These are phyloP conservation scores for Cytospora schulzeri DNA, from an alignment of 2,329 filamentous ascomycete genomes.

Conservation along the genomic window DNA sequence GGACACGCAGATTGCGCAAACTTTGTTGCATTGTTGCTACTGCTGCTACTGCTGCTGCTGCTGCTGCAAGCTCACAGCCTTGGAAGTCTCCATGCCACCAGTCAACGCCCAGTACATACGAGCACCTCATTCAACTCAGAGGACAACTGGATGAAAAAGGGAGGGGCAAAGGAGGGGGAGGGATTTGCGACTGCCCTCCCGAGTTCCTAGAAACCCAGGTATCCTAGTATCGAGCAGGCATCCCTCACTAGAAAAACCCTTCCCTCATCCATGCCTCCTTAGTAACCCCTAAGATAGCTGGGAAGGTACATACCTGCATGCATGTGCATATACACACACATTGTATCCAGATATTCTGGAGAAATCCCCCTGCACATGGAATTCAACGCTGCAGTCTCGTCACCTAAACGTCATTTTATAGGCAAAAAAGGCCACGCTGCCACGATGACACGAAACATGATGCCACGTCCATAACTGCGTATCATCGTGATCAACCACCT, in stretches of 20 bases:
- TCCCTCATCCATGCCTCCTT: neutral
- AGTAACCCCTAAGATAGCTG: no score
- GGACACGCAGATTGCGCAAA: neutral
- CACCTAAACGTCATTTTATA: slow-evolving; percentile 7
- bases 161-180: no score
- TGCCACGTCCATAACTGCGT: neutral
- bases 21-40: neutral
- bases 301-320: neutral
- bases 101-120: no score
- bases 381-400: neutral
- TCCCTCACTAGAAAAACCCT: no score
- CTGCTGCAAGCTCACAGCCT: no score
- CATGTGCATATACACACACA: neutral
- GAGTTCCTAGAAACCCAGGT: no score
- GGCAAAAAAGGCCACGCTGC: neutral
- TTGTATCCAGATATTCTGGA: neutral
- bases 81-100: no score
- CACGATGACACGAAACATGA: neutral
- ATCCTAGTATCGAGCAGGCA: no score
- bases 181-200: no score
- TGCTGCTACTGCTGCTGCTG: no score
- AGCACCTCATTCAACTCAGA: no score
- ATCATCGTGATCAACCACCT: neutral
- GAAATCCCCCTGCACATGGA: neutral
- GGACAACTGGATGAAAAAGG: no score